Base-by-base conservation (phyloP, 257 asterid species). In the Nicotiana tabacum region DNA sequence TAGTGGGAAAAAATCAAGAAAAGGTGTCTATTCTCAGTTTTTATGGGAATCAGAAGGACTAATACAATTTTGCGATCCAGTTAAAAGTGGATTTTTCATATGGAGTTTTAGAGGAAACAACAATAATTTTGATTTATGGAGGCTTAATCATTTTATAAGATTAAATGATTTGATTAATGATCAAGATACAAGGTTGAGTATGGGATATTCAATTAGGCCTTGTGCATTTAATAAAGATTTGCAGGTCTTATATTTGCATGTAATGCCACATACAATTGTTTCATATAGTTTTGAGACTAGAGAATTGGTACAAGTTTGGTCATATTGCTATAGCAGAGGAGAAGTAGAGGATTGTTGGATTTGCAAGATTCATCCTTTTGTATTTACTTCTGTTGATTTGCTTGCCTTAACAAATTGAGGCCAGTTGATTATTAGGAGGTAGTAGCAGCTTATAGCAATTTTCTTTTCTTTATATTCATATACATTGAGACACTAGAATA, bases 151-250 rank as follows among this genome's bases (percentile, higher is more conserved):
- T 57, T 37, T 78, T 53, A 48, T 84, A 61, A 58, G 2, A 55
- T 8, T 81, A 70, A 27, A 74, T 8, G 83, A 66, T 15, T 32
- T 56, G 66, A 60, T 39, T 10, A 21, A 66, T 16, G 76, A 57
- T 27, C 32, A 37, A 16, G 18, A 37, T n/a, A 2, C 1, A 69
- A 66, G 15, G 37, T 61, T 77, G 43, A 67, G 4, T 3, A 33
- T 53, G 39, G 29, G 82, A 51, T 29, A 37, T 21, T 13, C 48
- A 46, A 33, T 83, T 21, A 62, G 35, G 66, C 86, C 88, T 4
- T 70, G 86, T 18, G 86, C 84, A 16, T 85, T 85, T 33, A 83
- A 85, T 70, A 77, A 83, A 1, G 88, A 83, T 79, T 85, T 85
- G 76, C 84, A 83, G 53, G 57, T 79, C 24, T 35, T 85, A 39